Conservation (phyloP, 805 yeast species). For the Zygotorulaspora danielsina region DNA sequence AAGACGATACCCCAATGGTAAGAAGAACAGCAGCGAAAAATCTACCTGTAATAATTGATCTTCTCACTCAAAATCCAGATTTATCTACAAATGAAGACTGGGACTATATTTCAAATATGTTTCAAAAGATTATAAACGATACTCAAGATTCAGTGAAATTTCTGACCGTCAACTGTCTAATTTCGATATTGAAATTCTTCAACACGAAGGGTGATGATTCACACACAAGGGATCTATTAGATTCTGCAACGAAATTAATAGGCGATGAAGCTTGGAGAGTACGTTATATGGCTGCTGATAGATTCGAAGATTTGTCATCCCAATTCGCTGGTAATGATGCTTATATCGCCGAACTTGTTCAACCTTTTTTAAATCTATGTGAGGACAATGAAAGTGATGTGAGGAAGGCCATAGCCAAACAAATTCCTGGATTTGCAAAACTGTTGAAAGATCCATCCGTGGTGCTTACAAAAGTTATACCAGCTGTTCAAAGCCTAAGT, state of each 20-base stretch:
- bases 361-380: conserved; percentile 69
- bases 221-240: conserved; percentile 59
- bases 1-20: conserved; percentile 97
- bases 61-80: conserved; percentile 47
- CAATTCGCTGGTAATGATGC: conserved; percentile 56
- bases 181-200: conserved; percentile 71
- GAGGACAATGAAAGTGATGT: conserved; percentile 96
- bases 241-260: conserved; percentile 64
- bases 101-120: conserved; percentile 78
- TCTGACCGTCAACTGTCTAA: conserved; percentile 79
- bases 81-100: conserved; percentile 56
- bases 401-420: conserved; percentile 89
- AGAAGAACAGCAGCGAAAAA: conserved; percentile 88
- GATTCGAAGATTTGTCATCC: conserved; percentile 68
- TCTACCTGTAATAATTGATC: conserved; percentile 68
- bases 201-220: conserved; percentile 52
- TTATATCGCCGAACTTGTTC: conserved; percentile 47
- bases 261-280: conserved; percentile 97
- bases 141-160: conserved; percentile 94
- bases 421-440: conserved; percentile 70
- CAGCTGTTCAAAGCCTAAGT: conserved; percentile 76
- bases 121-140: conserved; percentile 70
- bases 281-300: conserved; percentile 96
- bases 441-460: conserved; percentile 46
- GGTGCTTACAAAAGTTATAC: conserved; percentile 68